Percentiles rank a stretch among this genome's conserved stretches.
phyloP scores from a whole-genome alignment of 768 basidiomycete species.

The Rhizopogon vesiculosus region DNA sequence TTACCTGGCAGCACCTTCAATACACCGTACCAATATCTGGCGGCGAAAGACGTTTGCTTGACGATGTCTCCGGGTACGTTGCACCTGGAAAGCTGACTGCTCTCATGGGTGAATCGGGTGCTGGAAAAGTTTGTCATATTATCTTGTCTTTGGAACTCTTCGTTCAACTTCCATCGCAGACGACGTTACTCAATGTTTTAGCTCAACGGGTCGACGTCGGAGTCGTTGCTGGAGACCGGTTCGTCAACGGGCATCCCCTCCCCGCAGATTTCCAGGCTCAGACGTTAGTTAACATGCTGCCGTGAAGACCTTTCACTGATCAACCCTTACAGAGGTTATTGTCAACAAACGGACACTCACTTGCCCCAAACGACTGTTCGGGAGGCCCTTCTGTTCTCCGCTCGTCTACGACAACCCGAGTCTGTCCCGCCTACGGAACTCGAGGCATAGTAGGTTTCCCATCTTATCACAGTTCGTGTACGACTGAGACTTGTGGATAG shows the following conservation, averaged over 20 bases:
- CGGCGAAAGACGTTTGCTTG: slow-evolving; percentile 38
- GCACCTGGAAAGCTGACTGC: slow-evolving; percentile 48
- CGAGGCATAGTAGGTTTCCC: slow-evolving; percentile 61
- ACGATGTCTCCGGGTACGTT: slow-evolving; percentile 45
- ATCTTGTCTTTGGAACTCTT: background rate
- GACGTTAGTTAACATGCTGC: slow-evolving; percentile 29
- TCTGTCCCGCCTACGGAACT: no score
- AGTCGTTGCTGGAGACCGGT: slow-evolving; percentile 44
- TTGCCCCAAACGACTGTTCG: no score
- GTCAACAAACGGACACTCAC: slow-evolving; percentile 85
- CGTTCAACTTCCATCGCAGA: slow-evolving; percentile 27
- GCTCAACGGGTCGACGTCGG: slow-evolving; percentile 48
- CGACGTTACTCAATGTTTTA: slow-evolving; percentile 54
- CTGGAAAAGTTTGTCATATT: slow-evolving; percentile 18
- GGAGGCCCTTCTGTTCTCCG: no score
- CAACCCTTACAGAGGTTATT: slow-evolving; percentile 57
- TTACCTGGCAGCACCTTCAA: slow-evolving; percentile 72
- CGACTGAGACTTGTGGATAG: slow-evolving; percentile 16
- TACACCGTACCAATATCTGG: slow-evolving; percentile 52
- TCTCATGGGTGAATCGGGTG: slow-evolving; percentile 42
- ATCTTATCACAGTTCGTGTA: background rate
- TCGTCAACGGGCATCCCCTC: slow-evolving; percentile 50
- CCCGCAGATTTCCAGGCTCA: slow-evolving; percentile 61
- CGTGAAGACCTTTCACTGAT: background rate
- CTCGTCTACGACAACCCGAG: no score